Evolutionary conservation across 768 basidiomycete species (phyloP), one percentile per base, ranked within the genome.

Genomic region (Pulveroboletus sp.): DNA sequence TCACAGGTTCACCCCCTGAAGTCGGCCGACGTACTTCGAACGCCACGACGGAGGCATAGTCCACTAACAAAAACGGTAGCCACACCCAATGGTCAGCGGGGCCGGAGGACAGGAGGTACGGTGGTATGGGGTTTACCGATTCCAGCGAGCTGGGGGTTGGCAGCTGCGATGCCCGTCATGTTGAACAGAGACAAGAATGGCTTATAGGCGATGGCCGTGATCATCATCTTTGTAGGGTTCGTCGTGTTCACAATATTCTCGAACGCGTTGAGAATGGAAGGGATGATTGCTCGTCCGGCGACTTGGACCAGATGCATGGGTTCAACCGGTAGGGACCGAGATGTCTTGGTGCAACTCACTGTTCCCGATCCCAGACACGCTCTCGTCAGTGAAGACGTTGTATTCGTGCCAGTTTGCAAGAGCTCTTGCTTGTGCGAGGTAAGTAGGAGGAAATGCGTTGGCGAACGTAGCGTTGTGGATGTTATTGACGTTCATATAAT

Each of bases 171-270:
- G 2, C 79, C 75, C 0, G 84, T 86, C 80, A 90, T 82, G 66
- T 86, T 85, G 73, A 90, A 89, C 39, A 90, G 65, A 8, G 83
- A 83, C 30, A 88, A 51, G 71, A 89, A 85, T 0, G 87, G 87
- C 65, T 89, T 89, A 73, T 89, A 90, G 0, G 86, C 76, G 44
- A 83, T 73, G 9, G 80, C 80, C 30, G 79, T 71, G 55, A 84
- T 78, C 24, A 73, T 65, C 37, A 91, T 60, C 62, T 83, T 82
- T 49, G 82, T 57, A 0, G 82, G 76, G 51, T 80, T 73, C 3
- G 73, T 69, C 4, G 66, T 39, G 55, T 81, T 75, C 8, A 69
- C 68, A 64, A 90, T 82, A 9, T 68, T 68, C 0, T 70, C 59
- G 30, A 90, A 70, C 7, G 78, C 77, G 31, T 70, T 57, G 11